Conservation (phyloP, 2,329 filamentous ascomycete genomes). For the Raffaelea deltoideospora region DNA sequence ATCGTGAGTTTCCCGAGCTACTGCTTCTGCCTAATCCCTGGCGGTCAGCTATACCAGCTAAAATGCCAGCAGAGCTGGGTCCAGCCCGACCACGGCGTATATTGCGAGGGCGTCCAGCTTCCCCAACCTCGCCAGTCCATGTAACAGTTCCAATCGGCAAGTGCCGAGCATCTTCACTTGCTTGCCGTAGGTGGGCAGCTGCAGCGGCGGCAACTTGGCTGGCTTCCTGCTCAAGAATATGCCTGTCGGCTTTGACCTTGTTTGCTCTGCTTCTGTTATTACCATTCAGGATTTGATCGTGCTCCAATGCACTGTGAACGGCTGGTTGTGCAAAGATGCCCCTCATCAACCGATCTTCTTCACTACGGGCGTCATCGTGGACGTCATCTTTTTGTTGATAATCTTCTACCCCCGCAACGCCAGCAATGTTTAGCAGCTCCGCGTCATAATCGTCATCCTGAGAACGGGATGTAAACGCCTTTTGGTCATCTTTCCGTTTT, state of each 20-base stretch:
- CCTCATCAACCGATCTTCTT: constrained; percentile 69
- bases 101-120: constrained; percentile 51
- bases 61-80: constrained; percentile 36
- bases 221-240: constrained; percentile 69
- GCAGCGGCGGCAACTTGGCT: constrained; percentile 65
- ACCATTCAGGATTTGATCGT: constrained; percentile 81
- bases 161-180: constrained; percentile 54
- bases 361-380: constrained; percentile 15
- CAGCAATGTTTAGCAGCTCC: constrained; percentile 24
- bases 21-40: constrained; percentile 30
- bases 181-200: constrained; percentile 57
- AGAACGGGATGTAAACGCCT: neutral
- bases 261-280: constrained; percentile 58
- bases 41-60: constrained; percentile 41
- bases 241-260: constrained; percentile 56
- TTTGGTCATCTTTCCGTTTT: neutral
- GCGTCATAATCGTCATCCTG: constrained; percentile 3
- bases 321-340: constrained; percentile 76
- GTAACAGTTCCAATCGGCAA: constrained; percentile 76
- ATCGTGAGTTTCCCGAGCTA: constrained; percentile 23
- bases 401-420: constrained; percentile 50
- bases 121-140: constrained; percentile 79
- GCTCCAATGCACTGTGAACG: constrained; percentile 82
- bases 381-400: constrained; percentile 32
- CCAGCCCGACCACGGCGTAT: constrained; percentile 28